Base-by-base conservation (phyloP, 176 grass and related monocot genomes). In the Elaeis guineensis region DNA sequence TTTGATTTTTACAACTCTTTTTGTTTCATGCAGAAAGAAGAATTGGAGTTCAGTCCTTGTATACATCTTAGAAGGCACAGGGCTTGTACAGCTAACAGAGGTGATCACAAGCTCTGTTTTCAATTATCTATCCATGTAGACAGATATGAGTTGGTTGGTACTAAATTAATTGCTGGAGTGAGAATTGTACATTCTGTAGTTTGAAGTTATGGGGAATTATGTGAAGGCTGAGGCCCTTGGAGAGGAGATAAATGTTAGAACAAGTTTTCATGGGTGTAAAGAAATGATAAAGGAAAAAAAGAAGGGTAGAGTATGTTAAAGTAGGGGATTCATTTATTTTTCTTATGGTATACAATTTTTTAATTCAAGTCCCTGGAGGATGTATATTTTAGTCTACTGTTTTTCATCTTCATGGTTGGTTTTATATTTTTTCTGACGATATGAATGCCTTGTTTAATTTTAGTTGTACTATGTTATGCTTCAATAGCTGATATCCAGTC, bases 51-150 rank as follows among this genome's bases (percentile, higher is more conserved):
- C 88, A 86, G 78, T 65, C 75, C 62, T 79, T 61, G 35, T 78
- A 71, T 26, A 72, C 61, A 15, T 62, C 58, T 16, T 67, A 74
- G 60, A 65, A 50, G 67, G 68, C 71, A 52, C 23, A 58, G 54
- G 39, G 60, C 54, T 75, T 91, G 88, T 91, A 91, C 84, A 86
- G 79, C 82, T 80, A 86, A 87, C 75, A 83, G 79, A 82, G 80
- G 74, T 70, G 73, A 87, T 65, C 61, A 49, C 73, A 57, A 64
- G 26, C 67, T 53, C 56, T 54, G 80, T 74, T 67, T 74, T 75
- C 75, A 73, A 69, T 48, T 64, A 65, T 69, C 79, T 32, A 73
- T 59, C 77, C 75, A 61, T 56, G 51, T 50, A 28, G 59, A 64
- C 55, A 71, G 58, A 58, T 66, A 77, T 63, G 68, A 78, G 63